These are phyloP conservation scores for Arthroderma sp. DNA, from an alignment of 2,329 filamentous ascomycete species.

Conservation along the genomic window DNA sequence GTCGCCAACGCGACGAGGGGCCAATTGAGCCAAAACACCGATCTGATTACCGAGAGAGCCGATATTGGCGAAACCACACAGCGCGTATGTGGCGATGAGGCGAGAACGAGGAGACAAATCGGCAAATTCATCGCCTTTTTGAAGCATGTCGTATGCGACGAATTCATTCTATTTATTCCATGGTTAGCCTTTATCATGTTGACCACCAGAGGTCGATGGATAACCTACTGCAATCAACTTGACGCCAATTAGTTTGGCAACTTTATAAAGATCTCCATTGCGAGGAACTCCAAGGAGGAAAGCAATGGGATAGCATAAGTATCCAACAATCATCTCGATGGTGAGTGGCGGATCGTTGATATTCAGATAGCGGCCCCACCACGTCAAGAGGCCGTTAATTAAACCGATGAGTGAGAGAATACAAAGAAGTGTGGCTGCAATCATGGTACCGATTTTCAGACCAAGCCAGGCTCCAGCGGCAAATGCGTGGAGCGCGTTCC, in stretches of 20 bases:
- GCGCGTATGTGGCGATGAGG: slow-evolving; percentile 74
- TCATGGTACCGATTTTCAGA: slow-evolving; percentile 76
- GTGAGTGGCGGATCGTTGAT: slow-evolving; percentile 58
- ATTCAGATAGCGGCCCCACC: slow-evolving; percentile 71
- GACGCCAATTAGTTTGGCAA: slow-evolving; percentile 65
- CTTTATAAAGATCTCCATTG: slow-evolving; percentile 51
- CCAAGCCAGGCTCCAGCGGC: slow-evolving; percentile 75
- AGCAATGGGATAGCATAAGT: slow-evolving; percentile 63
- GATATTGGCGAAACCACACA: slow-evolving; percentile 74
- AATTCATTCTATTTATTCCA: slow-evolving; percentile 52
- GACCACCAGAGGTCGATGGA: slow-evolving; percentile 9
- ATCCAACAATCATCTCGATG: slow-evolving; percentile 62
- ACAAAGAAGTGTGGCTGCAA: slow-evolving; percentile 64
- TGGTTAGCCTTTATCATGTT: slow-evolving; percentile 5
- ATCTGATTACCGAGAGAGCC: slow-evolving; percentile 82
- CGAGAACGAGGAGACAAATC: slow-evolving; percentile 54
- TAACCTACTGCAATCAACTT: slow-evolving; percentile 61
- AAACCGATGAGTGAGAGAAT: slow-evolving; percentile 67
- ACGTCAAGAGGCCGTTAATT: slow-evolving; percentile 62
- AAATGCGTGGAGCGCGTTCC: slow-evolving; percentile 74
- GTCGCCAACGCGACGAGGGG: slow-evolving; percentile 59
- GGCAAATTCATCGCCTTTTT: slow-evolving; percentile 39
- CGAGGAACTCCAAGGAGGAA: slow-evolving; percentile 70
- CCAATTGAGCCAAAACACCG: slow-evolving; percentile 70
- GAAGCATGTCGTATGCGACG: slow-evolving; percentile 53